A percentile compares a stretch with the other conserved stretches of the same genome.
Evolutionary conservation across 805 yeast species (phyloP).

Genomic region (Yueomyces sp.): DNA sequence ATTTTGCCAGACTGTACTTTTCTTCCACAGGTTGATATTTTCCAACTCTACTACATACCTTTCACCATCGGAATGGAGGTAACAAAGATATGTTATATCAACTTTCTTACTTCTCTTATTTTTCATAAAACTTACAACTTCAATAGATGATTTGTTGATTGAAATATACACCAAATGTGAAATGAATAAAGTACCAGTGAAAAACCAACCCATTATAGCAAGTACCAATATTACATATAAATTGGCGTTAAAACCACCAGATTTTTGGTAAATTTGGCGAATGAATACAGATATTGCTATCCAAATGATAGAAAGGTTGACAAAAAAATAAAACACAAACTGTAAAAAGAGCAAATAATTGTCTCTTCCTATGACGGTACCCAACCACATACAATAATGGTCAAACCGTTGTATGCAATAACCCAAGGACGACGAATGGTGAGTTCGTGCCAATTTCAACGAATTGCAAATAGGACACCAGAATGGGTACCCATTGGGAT

Average conservation of each 20-base stretch:
- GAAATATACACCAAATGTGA: slow-evolving; percentile 34
- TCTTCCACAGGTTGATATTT: neutral
- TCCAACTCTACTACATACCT: neutral
- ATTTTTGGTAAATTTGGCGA: slow-evolving; percentile 1
- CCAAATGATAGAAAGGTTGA: slow-evolving; percentile 28
- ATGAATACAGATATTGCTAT: slow-evolving; percentile 27
- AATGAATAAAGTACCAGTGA: slow-evolving; percentile 30
- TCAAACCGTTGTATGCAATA: slow-evolving; percentile 65
- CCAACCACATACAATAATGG: slow-evolving; percentile 75
- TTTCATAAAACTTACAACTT: slow-evolving; percentile 26
- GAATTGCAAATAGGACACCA: slow-evolving; percentile 63
- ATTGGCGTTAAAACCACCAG: slow-evolving; percentile 30
- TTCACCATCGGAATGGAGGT: neutral
- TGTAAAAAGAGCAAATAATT: slow-evolving; percentile 52
- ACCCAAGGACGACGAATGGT: slow-evolving; percentile 46
- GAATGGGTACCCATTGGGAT: slow-evolving; percentile 56
- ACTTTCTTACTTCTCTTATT: neutral
- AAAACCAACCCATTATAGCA: slow-evolving; percentile 31
- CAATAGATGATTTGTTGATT: slow-evolving; percentile 44
- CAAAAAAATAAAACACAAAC: slow-evolving; percentile 29
- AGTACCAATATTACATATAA: slow-evolving; percentile 34
- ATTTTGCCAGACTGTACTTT: neutral
- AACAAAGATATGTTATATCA: neutral
- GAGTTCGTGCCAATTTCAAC: slow-evolving; percentile 53
- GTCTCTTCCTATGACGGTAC: slow-evolving; percentile 51